Conservation (phyloP, 75 land plant genomes). For the Sequoia sempervirens region DNA sequence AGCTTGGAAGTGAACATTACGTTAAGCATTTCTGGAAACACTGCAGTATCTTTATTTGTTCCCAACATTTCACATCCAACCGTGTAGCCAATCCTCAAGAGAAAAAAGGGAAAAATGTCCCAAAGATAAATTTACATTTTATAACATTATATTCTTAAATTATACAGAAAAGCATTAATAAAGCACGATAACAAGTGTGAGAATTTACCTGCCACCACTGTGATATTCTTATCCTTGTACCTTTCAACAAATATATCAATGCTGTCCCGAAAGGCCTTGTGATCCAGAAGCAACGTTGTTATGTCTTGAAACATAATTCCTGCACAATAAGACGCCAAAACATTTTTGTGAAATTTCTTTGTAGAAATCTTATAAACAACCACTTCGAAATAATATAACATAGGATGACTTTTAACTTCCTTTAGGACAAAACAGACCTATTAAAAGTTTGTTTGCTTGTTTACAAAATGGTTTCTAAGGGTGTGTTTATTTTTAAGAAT, state of each 20-base stretch:
- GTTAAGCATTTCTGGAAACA: not conserved
- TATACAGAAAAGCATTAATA: not conserved
- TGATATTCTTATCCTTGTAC: slow-evolving; percentile 57
- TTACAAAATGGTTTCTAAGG: not conserved
- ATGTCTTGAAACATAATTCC: slow-evolving; percentile 89
- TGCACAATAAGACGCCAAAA: slow-evolving; percentile 18
- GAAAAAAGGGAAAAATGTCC: not conserved
- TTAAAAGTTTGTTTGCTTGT: not conserved
- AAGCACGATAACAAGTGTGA: not conserved
- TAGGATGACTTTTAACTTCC: not conserved
- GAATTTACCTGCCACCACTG: slow-evolving; percentile 73
- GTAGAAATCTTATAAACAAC: not conserved
- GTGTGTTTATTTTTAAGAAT: not conserved
- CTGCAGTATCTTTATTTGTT: no score
- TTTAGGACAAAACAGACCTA: not conserved
- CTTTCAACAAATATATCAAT: slow-evolving; percentile 85
- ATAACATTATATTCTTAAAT: no score
- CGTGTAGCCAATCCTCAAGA: not conserved
- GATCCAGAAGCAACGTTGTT: slow-evolving; percentile 76
- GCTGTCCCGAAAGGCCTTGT: slow-evolving; percentile 70
- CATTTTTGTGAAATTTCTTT: not conserved
- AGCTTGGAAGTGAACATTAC: not conserved
- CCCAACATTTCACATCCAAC: no score
- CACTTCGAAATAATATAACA: not conserved
- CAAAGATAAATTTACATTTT: not conserved